Conservation (phyloP, 1,284 basidiomycete species). For the Irpex sp. region DNA sequence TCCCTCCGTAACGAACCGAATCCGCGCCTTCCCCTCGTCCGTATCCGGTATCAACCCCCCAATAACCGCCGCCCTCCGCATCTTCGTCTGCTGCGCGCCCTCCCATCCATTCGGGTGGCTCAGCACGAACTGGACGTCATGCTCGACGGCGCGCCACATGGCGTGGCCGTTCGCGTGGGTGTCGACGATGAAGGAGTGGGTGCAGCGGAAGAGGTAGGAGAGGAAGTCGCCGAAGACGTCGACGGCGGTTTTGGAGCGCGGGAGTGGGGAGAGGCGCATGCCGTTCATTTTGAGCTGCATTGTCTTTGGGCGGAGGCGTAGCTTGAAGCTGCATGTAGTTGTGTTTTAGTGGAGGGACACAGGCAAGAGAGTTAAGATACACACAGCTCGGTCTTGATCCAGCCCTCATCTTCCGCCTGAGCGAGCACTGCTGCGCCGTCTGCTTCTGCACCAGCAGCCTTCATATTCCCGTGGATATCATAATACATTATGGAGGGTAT, state of each 20-base stretch:
- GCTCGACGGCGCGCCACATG: constrained; percentile 61
- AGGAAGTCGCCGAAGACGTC: constrained; percentile 76
- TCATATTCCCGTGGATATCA: constrained; percentile 53
- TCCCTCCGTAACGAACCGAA: constrained; percentile 74
- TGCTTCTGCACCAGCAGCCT: constrained; percentile 70
- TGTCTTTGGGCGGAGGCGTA: constrained; percentile 64
- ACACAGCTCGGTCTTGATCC: constrained; percentile 69
- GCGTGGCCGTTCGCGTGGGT: constrained; percentile 64
- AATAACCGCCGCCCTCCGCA: constrained; percentile 63
- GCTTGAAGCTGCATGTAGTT: constrained; percentile 54
- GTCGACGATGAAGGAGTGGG: constrained; percentile 65
- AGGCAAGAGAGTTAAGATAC: no score
- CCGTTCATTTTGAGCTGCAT: constrained; percentile 79
- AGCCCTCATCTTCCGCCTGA: constrained; percentile 66
- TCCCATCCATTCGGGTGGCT: constrained; percentile 81
- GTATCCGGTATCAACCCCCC: constrained; percentile 67
- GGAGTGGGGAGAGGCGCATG: constrained; percentile 63
- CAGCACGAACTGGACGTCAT: constrained; percentile 64
- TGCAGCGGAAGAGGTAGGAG: constrained; percentile 65
- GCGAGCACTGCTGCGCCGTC: constrained; percentile 51
- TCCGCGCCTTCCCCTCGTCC: constrained; percentile 60
- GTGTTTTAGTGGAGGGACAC: background rate
- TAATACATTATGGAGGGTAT: constrained; percentile 74
- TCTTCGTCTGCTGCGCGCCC: constrained; percentile 70
- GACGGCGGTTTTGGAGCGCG: constrained; percentile 57